Evolutionary conservation across 1,284 basidiomycete genomes (phyloP), one percentile per base, ranked within the genome.

Genomic region (Fistulinella cinereoalba): DNA sequence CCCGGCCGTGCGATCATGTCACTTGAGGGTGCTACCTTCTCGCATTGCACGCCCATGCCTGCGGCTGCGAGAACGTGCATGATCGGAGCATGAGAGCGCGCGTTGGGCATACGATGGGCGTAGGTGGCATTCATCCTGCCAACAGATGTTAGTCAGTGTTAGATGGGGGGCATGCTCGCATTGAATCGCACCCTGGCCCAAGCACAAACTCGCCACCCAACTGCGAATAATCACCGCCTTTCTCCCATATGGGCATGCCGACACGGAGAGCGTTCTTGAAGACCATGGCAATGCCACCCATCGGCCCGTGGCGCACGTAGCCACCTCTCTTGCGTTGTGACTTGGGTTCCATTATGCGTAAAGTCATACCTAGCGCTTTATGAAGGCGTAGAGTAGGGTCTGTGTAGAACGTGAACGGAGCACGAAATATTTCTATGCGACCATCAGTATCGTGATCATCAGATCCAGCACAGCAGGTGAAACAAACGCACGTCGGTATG

Each of bases 131-230:
- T 71, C 56, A 80, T 60, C 8, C 83, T 85, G 50, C n/a, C 23
- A 16, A 21, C 16, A 16, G 36, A 15, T 29, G 12, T 22, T 8
- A 32, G 29, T 55, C 22, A 48, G 52, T 27, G 46, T 37, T 41
- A 47, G 64, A 10, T 49, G 4, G 53, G 38, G 43, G 24, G 19
- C 43, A 43, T 27, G 43, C 12, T 15, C 3, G 13, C 3, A 23
- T 47, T 15, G 29, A 3, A 29, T 61, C 78, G 60, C 48, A 85
- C 82, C 81, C 83, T 38, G 88, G 87, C 21, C 87, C 88, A 43
- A 96, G 76, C 22, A 95, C 78, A 60, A 95, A 94, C 69, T 95
- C 92, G 21, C 92, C 92, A 15, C 92, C 92, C 24, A 95, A 76
- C 65, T 93, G 87, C 41, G 73, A 67, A 37, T 81, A 70, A 58